These are phyloP conservation scores for Symbiodinium pilosum DNA, from an alignment of 73 alveolate species.

Conservation along the genomic window DNA sequence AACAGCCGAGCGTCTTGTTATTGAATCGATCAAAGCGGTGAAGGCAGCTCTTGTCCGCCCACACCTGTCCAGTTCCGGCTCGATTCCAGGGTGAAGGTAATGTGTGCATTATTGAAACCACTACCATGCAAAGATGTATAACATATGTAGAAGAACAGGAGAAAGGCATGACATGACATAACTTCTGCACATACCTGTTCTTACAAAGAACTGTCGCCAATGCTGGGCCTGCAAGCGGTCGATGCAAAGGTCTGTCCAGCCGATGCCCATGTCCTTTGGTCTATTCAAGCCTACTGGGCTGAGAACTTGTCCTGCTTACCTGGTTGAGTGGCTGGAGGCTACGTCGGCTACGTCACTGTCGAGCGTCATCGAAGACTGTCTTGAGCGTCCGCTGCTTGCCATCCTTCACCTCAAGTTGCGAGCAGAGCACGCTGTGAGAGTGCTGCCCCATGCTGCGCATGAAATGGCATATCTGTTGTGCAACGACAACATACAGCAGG, in stretches of 20 bases:
- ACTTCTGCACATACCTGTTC: no score
- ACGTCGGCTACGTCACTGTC: neutral
- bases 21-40: constrained; percentile 97
- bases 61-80: constrained; percentile 51
- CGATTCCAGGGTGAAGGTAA: neutral
- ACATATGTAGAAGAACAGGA: no score
- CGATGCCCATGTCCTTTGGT: constrained; percentile 77
- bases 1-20: constrained; percentile 85
- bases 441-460: no score
- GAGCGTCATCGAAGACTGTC: constrained; percentile 91
- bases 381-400: constrained; percentile 91
- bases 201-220: neutral
- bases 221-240: constrained; percentile 56
- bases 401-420: constrained; percentile 39
- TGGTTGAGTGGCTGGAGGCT: neutral
- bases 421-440: neutral
- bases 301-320: neutral
- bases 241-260: constrained; percentile 92
- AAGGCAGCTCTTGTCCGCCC: constrained; percentile 96
- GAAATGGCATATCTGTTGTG: neutral
- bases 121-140: no score
- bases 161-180: no score
- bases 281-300: neutral
- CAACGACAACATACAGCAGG: no score
- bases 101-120: neutral